A percentile compares a stretch with the other conserved stretches of the same genome.
Conservation (phyloP, 176 grass and related monocot genomes). For the Zoysia japonica region DNA sequence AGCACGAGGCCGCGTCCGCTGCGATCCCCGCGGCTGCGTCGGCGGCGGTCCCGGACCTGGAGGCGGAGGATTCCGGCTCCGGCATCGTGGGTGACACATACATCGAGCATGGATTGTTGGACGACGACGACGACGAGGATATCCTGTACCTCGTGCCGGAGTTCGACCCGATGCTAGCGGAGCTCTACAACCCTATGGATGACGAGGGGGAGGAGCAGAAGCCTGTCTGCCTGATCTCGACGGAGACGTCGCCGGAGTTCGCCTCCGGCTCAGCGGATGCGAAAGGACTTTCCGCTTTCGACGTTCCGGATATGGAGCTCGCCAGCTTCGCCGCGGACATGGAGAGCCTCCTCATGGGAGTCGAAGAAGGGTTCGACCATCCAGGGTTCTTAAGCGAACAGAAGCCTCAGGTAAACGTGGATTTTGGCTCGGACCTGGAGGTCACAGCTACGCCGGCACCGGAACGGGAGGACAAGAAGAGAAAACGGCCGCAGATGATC, state of each 20-base stretch:
- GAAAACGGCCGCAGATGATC: constrained; percentile 47
- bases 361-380: constrained; percentile 52
- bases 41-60: constrained; percentile 61
- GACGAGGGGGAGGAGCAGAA: constrained; percentile 47
- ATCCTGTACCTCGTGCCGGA: constrained; percentile 74
- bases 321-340: constrained; percentile 83
- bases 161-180: constrained; percentile 70
- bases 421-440: constrained; percentile 24
- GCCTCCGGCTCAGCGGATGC: not conserved
- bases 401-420: constrained; percentile 43
- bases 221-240: constrained; percentile 12
- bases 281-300: constrained; percentile 49
- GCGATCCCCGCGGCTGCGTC: constrained; percentile 13
- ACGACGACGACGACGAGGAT: constrained; percentile 47
- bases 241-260: constrained; percentile 24
- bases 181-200: constrained; percentile 52
- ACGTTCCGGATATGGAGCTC: constrained; percentile 74
- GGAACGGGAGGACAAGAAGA: constrained; percentile 37
- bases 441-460: constrained; percentile 4
- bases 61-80: constrained; percentile 43
- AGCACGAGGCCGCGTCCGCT: constrained; percentile 6
- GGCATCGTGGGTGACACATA: constrained; percentile 6
- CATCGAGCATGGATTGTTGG: constrained; percentile 19
- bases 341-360: constrained; percentile 78
- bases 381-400: constrained; percentile 50